These are phyloP conservation scores for Colletotrichum lupini DNA, from an alignment of 2,329 filamentous ascomycete genomes.

Conservation along the genomic window DNA sequence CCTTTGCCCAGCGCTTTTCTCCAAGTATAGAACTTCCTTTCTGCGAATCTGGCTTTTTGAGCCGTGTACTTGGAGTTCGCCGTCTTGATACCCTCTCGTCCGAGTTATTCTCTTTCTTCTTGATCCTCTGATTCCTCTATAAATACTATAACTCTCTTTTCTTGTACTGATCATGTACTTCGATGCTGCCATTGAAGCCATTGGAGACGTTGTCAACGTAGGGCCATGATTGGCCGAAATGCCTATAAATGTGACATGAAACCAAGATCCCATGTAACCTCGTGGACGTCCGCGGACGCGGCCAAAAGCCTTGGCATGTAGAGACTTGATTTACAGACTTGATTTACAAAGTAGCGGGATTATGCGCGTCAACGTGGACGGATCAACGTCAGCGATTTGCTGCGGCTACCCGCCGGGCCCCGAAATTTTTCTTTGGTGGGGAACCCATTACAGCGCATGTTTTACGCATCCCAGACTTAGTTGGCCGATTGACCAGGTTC, in stretches of 20 bases:
- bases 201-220: not conserved
- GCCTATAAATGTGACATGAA: not conserved
- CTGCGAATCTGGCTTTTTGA: conserved; percentile 2
- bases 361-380: conserved; percentile 28
- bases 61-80: conserved; percentile 9
- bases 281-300: conserved; percentile 2
- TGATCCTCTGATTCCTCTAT: not conserved
- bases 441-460: not conserved
- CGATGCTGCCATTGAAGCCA: not conserved
- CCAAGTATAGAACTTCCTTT: conserved; percentile 9
- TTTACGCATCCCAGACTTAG: not conserved
- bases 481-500: not conserved
- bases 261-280: not conserved
- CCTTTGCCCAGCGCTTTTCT: not conserved
- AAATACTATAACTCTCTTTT: not conserved
- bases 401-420: conserved; percentile 23
- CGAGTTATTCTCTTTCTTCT: conserved; percentile 1
- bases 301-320: conserved; percentile 12
- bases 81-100: conserved; percentile 33
- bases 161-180: conserved; percentile 7
- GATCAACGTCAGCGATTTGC: conserved; percentile 25
- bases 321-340: not conserved
- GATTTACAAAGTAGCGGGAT: not conserved
- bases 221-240: not conserved
- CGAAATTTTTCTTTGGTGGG: conserved; percentile 29